Evolutionary conservation across 208 protist species (phyloP).

Genomic region (Trypanosoma brucei): DNA sequence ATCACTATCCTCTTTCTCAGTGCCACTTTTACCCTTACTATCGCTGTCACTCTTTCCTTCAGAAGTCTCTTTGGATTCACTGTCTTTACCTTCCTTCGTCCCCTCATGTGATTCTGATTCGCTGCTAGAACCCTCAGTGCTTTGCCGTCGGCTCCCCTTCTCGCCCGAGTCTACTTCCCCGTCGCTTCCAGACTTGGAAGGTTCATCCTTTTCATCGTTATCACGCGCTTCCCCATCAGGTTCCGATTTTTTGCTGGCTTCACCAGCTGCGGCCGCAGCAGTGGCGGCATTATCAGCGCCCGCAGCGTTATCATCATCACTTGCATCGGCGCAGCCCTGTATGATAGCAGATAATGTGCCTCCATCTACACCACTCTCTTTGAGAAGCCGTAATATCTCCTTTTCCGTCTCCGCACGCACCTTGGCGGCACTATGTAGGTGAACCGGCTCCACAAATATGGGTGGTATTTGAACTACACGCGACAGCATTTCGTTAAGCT

Average conservation of each 20-base stretch:
- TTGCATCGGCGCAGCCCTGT: not conserved
- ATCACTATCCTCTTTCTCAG: not conserved
- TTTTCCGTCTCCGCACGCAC: constrained; percentile 56
- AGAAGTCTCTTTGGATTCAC: not conserved
- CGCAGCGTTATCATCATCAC: constrained; percentile 3
- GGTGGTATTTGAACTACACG: constrained; percentile 76
- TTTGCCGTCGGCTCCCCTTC: not conserved
- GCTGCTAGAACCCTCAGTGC: not conserved
- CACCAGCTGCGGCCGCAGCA: not conserved
- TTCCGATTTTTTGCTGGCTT: not conserved
- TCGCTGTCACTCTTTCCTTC: not conserved
- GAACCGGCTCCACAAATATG: constrained; percentile 70
- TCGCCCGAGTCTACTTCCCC: not conserved
- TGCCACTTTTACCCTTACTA: constrained; percentile 3
- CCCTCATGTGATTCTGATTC: not conserved
- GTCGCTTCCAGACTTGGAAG: not conserved
- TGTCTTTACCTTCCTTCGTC: constrained; percentile 2
- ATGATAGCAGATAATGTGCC: constrained; percentile 56
- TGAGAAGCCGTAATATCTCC: constrained; percentile 62
- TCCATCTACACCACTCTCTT: constrained; percentile 54
- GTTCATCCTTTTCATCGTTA: constrained; percentile 1
- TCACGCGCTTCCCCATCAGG: not conserved
- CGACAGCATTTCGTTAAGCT: constrained; percentile 59
- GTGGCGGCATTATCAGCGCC: constrained; percentile 1
- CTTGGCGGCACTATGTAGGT: constrained; percentile 61